A percentile compares a stretch with the other conserved stretches of the same genome.
These are phyloP conservation scores for Lentinula sp. DNA, from an alignment of 768 basidiomycete species.

Conservation along the genomic window DNA sequence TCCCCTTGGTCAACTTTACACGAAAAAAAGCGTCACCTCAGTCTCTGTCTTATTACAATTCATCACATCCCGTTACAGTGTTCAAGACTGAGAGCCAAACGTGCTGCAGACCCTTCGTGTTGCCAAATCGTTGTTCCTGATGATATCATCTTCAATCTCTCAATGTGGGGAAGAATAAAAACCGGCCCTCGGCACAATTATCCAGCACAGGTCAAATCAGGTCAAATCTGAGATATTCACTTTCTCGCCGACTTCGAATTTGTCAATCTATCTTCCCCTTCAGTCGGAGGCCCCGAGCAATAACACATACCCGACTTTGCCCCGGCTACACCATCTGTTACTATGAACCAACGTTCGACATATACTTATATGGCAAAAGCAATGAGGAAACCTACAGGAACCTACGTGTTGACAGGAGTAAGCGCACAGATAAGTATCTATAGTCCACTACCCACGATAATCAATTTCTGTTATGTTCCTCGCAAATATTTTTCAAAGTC, in stretches of 20 bases:
- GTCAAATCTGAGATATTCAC: background rate
- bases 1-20: background rate
- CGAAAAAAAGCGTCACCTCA: too few relatives aligned
- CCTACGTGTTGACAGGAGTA: background rate
- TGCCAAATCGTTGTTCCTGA: background rate
- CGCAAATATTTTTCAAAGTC: too few relatives aligned
- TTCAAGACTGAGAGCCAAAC: too few relatives aligned
- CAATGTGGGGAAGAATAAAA: background rate
- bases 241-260: background rate
- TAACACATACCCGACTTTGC: too few relatives aligned
- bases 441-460: too few relatives aligned
- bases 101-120: too few relatives aligned
- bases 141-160: background rate
- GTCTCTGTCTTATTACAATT: too few relatives aligned
- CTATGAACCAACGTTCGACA: background rate
- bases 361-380: background rate
- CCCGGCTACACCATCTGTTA: too few relatives aligned
- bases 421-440: background rate
- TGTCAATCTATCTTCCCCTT: background rate
- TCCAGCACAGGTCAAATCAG: background rate
- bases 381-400: background rate
- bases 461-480: too few relatives aligned
- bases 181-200: background rate
- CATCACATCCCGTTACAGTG: too few relatives aligned
- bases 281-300: too few relatives aligned